Base-by-base conservation (phyloP, 2,329 filamentous ascomycete genomes). In the Fusarium austroafricanum region DNA sequence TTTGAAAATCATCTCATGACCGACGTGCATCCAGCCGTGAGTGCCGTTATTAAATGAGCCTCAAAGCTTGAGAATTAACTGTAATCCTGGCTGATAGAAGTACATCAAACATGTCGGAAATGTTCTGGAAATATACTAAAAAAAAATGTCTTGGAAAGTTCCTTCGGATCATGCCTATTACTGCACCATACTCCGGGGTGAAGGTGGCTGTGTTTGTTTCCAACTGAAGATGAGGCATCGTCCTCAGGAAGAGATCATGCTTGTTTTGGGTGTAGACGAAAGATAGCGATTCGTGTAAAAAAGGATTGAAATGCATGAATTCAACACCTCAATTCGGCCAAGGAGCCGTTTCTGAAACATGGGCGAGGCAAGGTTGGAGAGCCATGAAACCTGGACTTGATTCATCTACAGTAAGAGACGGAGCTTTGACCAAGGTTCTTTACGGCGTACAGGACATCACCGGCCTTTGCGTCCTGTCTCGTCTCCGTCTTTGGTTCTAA, bases 241-340 rank as follows among this genome's bases (percentile, higher is more conserved):
- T 42, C 49, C 39, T 70, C 66, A 67, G 66, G 66, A 63, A 67
- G 35, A 70, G 35, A 67, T 67, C 42, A 70, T 69, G 66, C 56
- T 61, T 53, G 51, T 58, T 63, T 61, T 54, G 55, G 12, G 18
- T 47, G n/a, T 20, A 33, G 31, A 44, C 38, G 18, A 43, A 61
- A 35, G 23, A 49, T 9, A 23, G 15, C 28, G 18, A 53, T 61
- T 65, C 57, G 57, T 35, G 59, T 53, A 11, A 43, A 40, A 60
- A 23, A 43, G 35, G 29, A 28, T 28, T 21, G 35, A 58, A 33
- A n/a, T 29, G 61, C 61, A 64, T 64, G 33, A 64, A 64, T 15
- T 39, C 31, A 23, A 28, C 43, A 47, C 17, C 55, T 51, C 55
- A 47, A 50, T 66, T 54, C 33, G 65, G 51, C 40, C 18, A 39